These are phyloP conservation scores for Lojkania enalia DNA, from an alignment of 2,329 filamentous ascomycete species.

Conservation along the genomic window DNA sequence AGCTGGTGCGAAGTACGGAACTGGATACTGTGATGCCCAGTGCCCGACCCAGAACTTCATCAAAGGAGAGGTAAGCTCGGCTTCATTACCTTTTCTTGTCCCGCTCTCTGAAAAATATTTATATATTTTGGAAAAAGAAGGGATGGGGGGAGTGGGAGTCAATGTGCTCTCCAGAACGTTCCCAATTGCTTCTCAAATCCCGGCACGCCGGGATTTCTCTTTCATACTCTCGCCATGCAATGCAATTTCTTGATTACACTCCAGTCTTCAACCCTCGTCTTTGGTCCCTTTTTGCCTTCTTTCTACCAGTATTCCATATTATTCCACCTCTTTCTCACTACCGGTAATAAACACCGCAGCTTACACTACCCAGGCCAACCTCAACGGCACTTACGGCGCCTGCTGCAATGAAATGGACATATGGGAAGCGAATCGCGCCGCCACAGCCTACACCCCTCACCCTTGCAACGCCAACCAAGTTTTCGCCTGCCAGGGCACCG, in stretches of 20 bases:
- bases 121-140: too few species aligned
- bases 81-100: too few species aligned
- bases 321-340: background rate
- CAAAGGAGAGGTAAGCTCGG: slow-evolving; percentile 38
- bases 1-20: slow-evolving; percentile 57
- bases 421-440: slow-evolving; percentile 67
- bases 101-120: too few species aligned
- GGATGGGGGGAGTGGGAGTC: too few species aligned
- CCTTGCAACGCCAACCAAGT: slow-evolving; percentile 57
- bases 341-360: background rate
- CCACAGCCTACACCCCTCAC: slow-evolving; percentile 65
- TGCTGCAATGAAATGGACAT: slow-evolving; percentile 69
- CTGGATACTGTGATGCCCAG: slow-evolving; percentile 37
- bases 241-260: too few species aligned
- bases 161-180: too few species aligned
- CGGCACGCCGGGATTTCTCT: too few species aligned
- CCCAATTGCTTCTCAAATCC: too few species aligned
- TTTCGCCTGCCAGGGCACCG: slow-evolving; percentile 54
- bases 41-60: slow-evolving; percentile 50
- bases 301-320: background rate
- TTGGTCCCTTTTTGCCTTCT: background rate
- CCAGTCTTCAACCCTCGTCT: too few species aligned
- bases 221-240: too few species aligned
- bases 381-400: slow-evolving; percentile 53
- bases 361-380: slow-evolving; percentile 15